A percentile compares a stretch with the other conserved stretches of the same genome.
Conservation (phyloP, 75 land plant genomes). For the Picea glauca region DNA sequence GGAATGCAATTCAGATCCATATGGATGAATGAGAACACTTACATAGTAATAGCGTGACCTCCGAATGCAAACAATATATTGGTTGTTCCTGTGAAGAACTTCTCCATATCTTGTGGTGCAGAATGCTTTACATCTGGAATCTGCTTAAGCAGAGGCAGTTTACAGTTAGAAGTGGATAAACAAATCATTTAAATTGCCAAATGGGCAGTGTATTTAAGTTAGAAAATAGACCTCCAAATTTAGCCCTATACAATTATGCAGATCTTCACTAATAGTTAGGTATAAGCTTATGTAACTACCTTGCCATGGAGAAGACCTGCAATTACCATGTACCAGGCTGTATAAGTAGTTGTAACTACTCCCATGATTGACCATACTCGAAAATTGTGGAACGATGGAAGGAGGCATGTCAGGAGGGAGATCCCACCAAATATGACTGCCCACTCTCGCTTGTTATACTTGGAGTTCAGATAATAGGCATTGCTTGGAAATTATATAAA, state of each 20-base stretch:
- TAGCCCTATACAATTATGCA: neutral
- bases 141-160: constrained; percentile 5
- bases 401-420: constrained; percentile 18
- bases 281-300: constrained; percentile 12
- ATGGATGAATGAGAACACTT: neutral
- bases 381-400: constrained; percentile 34
- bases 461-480: constrained; percentile 26
- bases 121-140: constrained; percentile 21
- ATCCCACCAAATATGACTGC: constrained; percentile 27
- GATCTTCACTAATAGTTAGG: neutral
- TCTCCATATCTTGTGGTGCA: constrained; percentile 15
- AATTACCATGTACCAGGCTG: constrained; percentile 34
- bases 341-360: constrained; percentile 31
- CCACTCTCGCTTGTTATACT: constrained; percentile 22
- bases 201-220: neutral
- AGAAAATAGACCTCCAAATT: neutral
- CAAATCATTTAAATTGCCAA: neutral
- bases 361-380: constrained; percentile 35
- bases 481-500: constrained; percentile 15
- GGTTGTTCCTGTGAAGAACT: constrained; percentile 36
- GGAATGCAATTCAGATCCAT: neutral
- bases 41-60: constrained; percentile 43
- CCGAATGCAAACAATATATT: constrained; percentile 36
- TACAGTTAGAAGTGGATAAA: neutral
- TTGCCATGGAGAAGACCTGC: constrained; percentile 30